These are phyloP conservation scores for Naegleria lovaniensis DNA, from an alignment of 208 protist species.

Conservation along the genomic window DNA sequence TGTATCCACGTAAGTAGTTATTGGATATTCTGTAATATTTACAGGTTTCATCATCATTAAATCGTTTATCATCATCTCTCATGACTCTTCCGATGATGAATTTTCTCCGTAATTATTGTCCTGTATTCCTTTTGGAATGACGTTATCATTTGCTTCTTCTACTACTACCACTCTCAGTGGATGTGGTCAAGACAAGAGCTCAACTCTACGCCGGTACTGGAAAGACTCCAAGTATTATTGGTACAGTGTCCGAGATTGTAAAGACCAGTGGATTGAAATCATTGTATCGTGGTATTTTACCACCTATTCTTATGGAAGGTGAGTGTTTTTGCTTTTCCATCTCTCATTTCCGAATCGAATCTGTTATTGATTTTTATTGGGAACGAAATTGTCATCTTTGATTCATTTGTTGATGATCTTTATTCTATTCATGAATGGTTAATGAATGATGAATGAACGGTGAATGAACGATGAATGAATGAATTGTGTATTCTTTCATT, in stretches of 20 bases:
- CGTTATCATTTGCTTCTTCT: too few relatives aligned
- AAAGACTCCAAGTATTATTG: background rate
- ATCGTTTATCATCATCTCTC: too few relatives aligned
- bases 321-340: too few relatives aligned
- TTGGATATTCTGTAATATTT: too few relatives aligned
- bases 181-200: constrained; percentile 28
- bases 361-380: too few relatives aligned
- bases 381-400: too few relatives aligned
- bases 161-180: background rate
- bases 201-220: background rate
- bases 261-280: background rate
- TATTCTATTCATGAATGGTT: background rate
- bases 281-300: constrained; percentile 9
- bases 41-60: too few relatives aligned
- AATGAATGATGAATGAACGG: background rate
- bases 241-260: background rate
- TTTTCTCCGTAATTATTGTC: too few relatives aligned
- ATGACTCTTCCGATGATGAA: too few relatives aligned
- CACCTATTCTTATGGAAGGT: constrained; percentile 8
- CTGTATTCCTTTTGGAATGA: too few relatives aligned
- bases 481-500: background rate
- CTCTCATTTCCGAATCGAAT: too few relatives aligned
- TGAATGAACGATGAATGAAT: background rate
- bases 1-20: constrained; percentile 9
- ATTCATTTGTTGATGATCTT: too few relatives aligned